Evolutionary conservation across 1,139 yeast species (phyloP).

Genomic region (Candida sojae): DNA sequence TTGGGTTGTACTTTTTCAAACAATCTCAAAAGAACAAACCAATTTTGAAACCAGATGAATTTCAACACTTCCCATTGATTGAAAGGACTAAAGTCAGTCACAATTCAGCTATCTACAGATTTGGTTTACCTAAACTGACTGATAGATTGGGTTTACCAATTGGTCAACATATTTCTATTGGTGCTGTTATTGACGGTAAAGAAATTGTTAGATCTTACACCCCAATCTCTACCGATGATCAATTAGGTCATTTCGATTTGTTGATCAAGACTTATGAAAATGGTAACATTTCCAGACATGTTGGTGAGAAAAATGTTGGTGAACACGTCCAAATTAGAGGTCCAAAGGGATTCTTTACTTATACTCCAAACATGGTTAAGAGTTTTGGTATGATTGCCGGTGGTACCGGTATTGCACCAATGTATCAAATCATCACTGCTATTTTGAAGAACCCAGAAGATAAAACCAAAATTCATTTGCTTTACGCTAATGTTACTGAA

Average conservation of each 20-base stretch:
- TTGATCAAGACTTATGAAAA: slow-evolving; percentile 89
- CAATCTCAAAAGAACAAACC: slow-evolving; percentile 45
- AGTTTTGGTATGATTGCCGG: slow-evolving; percentile 88
- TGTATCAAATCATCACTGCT: slow-evolving; percentile 79
- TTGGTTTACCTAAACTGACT: slow-evolving; percentile 74
- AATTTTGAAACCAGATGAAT: slow-evolving; percentile 65
- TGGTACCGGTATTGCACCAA: slow-evolving; percentile 95
- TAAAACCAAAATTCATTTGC: slow-evolving; percentile 77
- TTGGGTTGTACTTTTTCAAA: slow-evolving; percentile 39
- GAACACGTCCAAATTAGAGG: slow-evolving; percentile 63
- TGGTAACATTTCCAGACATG: slow-evolving; percentile 83
- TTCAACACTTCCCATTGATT: slow-evolving; percentile 80
- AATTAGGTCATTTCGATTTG: slow-evolving; percentile 85
- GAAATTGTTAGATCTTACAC: slow-evolving; percentile 91
- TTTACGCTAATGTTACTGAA: slow-evolving; percentile 78
- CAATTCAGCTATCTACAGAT: slow-evolving; percentile 83
- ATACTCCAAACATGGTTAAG: slow-evolving; percentile 79
- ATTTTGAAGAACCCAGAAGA: slow-evolving; percentile 74
- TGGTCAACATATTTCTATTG: slow-evolving; percentile 88
- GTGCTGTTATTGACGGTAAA: slow-evolving; percentile 67
- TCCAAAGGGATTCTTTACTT: slow-evolving; percentile 90
- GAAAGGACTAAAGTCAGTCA: slow-evolving; percentile 78
- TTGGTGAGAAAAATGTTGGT: slow-evolving; percentile 61
- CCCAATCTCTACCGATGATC: slow-evolving; percentile 85
- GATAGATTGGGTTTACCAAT: slow-evolving; percentile 88